phyloP scores from a whole-genome alignment of 768 basidiomycete genomes.

The Suillus clintonianus region DNA sequence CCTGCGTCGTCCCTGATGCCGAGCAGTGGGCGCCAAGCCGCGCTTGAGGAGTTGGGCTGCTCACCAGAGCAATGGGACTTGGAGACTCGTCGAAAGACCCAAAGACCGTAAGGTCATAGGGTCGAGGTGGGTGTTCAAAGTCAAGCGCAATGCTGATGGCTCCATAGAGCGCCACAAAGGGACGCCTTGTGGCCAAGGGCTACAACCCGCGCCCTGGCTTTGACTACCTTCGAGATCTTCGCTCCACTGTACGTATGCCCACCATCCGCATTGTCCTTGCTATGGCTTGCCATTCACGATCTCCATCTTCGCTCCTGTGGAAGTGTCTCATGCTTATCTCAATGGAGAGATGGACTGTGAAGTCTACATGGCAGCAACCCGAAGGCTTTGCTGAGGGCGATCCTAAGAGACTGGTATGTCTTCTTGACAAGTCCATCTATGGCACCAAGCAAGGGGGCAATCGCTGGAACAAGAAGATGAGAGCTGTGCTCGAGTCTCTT shows the following conservation, averaged over 20 bases:
- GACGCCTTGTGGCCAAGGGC: background rate
- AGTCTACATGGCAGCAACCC: slow-evolving; percentile 21
- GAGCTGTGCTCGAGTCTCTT: slow-evolving; percentile 17
- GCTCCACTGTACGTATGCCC: too few relatives aligned
- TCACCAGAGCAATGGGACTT: slow-evolving; percentile 23
- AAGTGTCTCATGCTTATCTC: slow-evolving; percentile 16
- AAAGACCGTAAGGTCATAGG: slow-evolving; percentile 25
- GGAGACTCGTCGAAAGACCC: slow-evolving; percentile 28
- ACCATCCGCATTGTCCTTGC: too few relatives aligned
- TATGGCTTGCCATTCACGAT: slow-evolving; percentile 28
- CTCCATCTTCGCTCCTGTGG: slow-evolving; percentile 18
- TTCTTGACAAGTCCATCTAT: slow-evolving; percentile 28
- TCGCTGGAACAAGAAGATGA: slow-evolving; percentile 30
- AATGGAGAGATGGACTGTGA: slow-evolving; percentile 19
- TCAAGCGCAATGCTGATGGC: slow-evolving; percentile 40
- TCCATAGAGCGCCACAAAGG: slow-evolving; percentile 17
- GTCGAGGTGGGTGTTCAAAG: slow-evolving; percentile 40
- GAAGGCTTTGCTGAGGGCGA: slow-evolving; percentile 13
- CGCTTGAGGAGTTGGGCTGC: slow-evolving; percentile 23
- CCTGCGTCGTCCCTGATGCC: slow-evolving; percentile 8
- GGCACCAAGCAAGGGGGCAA: slow-evolving; percentile 35
- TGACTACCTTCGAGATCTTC: too few relatives aligned
- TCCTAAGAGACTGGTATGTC: background rate
- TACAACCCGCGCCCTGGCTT: too few relatives aligned
- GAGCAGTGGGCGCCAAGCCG: slow-evolving; percentile 21